A percentile compares a stretch with the other conserved stretches of the same genome.
phyloP scores from a whole-genome alignment of 1,139 yeast species.

The Saccharomyces uvarum region DNA sequence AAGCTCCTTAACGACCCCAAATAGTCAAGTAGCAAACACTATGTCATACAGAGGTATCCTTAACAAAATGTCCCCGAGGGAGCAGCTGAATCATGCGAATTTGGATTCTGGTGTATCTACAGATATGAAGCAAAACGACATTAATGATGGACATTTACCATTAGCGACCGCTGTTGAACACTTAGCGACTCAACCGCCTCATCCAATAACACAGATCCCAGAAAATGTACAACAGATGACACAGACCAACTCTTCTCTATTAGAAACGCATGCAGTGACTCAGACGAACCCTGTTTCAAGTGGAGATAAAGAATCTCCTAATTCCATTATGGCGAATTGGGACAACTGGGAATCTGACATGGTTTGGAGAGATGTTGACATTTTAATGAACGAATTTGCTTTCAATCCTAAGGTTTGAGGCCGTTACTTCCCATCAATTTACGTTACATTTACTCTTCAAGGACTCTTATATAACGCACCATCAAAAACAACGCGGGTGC shows the following conservation, averaged over 20 bases:
- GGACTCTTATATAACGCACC: neutral
- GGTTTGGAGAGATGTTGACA: conserved; percentile 84
- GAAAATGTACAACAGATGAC: neutral
- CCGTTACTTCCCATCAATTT: neutral
- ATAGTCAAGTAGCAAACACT: conserved; percentile 7
- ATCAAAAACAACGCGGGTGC: neutral
- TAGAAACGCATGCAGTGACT: neutral
- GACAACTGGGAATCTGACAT: conserved; percentile 57
- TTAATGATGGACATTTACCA: neutral
- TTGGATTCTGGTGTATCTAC: neutral
- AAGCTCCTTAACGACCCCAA: conserved; percentile 17
- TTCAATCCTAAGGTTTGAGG: conserved; percentile 42
- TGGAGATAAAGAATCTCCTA: conserved; percentile 21
- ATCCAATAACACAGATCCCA: neutral
- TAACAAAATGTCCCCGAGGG: conserved; percentile 14
- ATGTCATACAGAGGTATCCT: conserved; percentile 16
- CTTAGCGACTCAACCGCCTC: neutral
- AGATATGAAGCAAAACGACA: neutral
- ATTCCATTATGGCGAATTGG: conserved; percentile 31
- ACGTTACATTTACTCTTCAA: neutral
- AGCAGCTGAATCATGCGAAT: conserved; percentile 5
- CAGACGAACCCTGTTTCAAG: neutral
- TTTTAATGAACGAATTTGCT: conserved; percentile 91
- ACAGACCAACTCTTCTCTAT: neutral
- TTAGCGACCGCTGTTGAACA: neutral